A percentile compares a stretch with the other conserved stretches of the same genome.
These are phyloP conservation scores for Blastobotrys elegans DNA, from an alignment of 1,139 yeast genomes.

Conservation along the genomic window DNA sequence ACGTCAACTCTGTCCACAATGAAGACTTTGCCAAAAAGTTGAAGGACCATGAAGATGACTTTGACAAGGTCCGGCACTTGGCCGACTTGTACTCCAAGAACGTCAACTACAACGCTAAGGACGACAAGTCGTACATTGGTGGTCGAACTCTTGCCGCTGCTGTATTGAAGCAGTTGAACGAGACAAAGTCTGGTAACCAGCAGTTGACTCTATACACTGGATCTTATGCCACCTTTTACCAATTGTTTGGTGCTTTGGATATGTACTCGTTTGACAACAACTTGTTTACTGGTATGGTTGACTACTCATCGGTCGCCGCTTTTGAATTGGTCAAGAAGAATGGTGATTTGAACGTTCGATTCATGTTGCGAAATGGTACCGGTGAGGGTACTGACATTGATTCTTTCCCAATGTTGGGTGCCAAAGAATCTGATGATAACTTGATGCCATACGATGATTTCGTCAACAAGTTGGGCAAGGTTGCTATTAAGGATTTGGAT, in stretches of 20 bases:
- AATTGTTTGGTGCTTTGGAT: conserved; percentile 35
- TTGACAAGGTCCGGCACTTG: conserved; percentile 33
- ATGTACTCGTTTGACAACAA: conserved; percentile 32
- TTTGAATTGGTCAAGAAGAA: conserved; percentile 37
- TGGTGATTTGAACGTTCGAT: conserved; percentile 35
- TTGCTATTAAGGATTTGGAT: conserved; percentile 29
- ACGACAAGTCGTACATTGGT: conserved; percentile 36
- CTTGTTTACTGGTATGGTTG: conserved; percentile 41
- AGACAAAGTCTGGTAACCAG: conserved; percentile 36
- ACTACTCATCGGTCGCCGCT: conserved; percentile 41
- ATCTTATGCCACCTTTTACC: conserved; percentile 41
- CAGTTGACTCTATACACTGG: conserved; percentile 40
- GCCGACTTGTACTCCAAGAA: conserved; percentile 39
- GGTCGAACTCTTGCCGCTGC: conserved; percentile 38
- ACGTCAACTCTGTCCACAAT: conserved; percentile 39
- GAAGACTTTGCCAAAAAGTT: conserved; percentile 33
- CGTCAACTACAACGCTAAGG: conserved; percentile 33
- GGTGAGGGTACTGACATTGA: conserved; percentile 22
- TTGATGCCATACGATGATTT: conserved; percentile 37
- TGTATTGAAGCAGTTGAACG: conserved; percentile 33
- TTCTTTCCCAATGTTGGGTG: conserved; percentile 37
- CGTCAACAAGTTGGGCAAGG: conserved; percentile 24
- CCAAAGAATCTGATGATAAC: conserved; percentile 19
- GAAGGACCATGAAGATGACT: conserved; percentile 23
- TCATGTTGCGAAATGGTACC: conserved; percentile 43